These are phyloP conservation scores for Acanthamoeba castellanii DNA, from an alignment of 208 protist species.

Conservation along the genomic window DNA sequence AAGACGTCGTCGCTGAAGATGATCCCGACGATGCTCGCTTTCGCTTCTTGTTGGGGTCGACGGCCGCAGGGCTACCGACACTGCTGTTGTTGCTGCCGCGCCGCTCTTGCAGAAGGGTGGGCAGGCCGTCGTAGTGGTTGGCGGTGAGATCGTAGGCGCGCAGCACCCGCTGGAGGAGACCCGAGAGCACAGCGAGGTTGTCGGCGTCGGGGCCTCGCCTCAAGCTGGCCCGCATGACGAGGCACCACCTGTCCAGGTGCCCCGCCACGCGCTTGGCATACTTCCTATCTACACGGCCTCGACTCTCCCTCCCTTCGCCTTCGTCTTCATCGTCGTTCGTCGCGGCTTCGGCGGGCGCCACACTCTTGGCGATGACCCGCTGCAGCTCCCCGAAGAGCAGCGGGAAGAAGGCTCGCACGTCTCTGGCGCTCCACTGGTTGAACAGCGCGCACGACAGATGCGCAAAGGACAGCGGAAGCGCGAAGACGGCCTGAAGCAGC, in stretches of 20 bases:
- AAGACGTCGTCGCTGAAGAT: not conserved
- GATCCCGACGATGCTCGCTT: conserved; percentile 25
- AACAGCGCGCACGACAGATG: not conserved
- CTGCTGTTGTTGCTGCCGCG: not conserved
- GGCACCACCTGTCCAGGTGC: conserved; percentile 20
- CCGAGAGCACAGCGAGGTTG: not conserved
- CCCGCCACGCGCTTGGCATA: conserved; percentile 49
- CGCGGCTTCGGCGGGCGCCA: not conserved
- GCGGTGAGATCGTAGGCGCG: not conserved
- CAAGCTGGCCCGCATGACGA: not conserved
- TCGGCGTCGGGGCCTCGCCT: not conserved
- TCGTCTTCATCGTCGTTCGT: not conserved
- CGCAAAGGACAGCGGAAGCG: not conserved
- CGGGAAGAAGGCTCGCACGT: not conserved
- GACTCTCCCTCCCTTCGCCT: not conserved
- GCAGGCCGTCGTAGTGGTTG: not conserved
- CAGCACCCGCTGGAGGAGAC: conserved; percentile 26
- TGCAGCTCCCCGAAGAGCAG: conserved; percentile 4
- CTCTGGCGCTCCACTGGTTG: not conserved
- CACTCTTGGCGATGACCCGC: not conserved
- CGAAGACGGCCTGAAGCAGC: conserved; percentile 17
- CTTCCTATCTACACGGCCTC: conserved; percentile 16
- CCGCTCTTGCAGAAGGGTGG: not conserved
- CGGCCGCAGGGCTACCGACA: not conserved
- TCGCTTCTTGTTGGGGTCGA: conserved; percentile 32